Conservation (phyloP, 2,329 filamentous ascomycete species). For the Scytalidium sp. region DNA sequence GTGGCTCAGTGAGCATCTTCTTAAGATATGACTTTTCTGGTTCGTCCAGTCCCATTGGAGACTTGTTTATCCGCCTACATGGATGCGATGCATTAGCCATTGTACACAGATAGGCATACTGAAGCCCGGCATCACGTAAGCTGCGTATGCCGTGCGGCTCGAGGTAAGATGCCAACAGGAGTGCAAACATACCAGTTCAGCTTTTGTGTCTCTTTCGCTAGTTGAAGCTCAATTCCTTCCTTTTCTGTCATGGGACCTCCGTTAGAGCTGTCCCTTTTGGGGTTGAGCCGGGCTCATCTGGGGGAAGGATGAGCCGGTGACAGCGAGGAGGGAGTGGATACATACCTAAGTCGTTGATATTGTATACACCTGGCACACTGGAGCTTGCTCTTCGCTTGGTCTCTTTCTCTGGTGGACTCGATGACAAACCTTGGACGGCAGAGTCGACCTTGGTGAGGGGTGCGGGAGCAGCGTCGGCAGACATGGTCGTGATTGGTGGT, state of each 20-base stretch:
- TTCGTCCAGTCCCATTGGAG: constrained; percentile 74
- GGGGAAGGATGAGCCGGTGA: constrained; percentile 6
- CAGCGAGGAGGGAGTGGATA: constrained; percentile 12
- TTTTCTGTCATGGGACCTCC: constrained; percentile 53
- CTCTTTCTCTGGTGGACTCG: constrained; percentile 64
- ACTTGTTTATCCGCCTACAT: constrained; percentile 91
- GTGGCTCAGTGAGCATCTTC: constrained; percentile 74
- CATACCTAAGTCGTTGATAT: constrained; percentile 84
- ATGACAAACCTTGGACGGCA: constrained; percentile 75
- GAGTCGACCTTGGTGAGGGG: constrained; percentile 88
- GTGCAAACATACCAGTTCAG: constrained; percentile 71
- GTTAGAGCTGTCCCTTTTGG: constrained; percentile 12
- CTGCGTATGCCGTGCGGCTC: constrained; percentile 1
- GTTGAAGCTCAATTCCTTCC: constrained; percentile 66
- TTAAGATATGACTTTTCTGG: constrained; percentile 68
- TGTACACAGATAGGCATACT: not conserved
- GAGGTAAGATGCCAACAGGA: constrained; percentile 4
- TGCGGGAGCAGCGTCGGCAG: constrained; percentile 37
- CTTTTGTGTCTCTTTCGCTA: constrained; percentile 80
- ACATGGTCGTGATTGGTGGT: constrained; percentile 38
- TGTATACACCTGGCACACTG: constrained; percentile 69
- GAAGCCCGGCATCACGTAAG: not conserved
- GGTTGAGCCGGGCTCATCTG: constrained; percentile 6
- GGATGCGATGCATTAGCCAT: constrained; percentile 6
- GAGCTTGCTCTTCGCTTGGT: constrained; percentile 68